Evolutionary conservation across 2,329 filamentous ascomycete species (phyloP), one percentile per base, ranked within the genome.

Genomic region (Teratosphaeria pseudoeucalypti): DNA sequence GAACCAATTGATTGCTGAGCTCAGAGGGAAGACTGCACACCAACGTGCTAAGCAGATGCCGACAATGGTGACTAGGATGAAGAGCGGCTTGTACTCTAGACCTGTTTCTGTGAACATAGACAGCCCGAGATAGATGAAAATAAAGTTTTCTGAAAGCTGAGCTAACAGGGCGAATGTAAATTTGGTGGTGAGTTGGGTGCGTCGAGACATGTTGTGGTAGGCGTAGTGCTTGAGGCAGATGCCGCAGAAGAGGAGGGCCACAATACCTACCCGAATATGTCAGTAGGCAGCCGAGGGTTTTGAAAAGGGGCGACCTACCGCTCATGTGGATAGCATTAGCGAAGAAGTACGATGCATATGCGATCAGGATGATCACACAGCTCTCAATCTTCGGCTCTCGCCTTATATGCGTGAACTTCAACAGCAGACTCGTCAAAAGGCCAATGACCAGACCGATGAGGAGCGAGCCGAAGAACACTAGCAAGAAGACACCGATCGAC

Each of bases 161-260:
- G 94, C 90, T 67, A 95, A 86, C 63, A 96, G 87, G 73, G 95
- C 90, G 77, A 99, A 99, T 60, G 96, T 82, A 76, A 95, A 99
- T 74, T 99, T 99, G 57, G 94, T 99, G 16, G 94, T 96, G 63
- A 99, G 85, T 73, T 99, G 94, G 1, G 94, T 97, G 63, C 94
- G 87, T 55, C 94, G 86, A 34, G 94, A 99, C 94, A 99, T 99
- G 78, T 99, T 99, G 81, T 97, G 96, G 77, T 99, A 99, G 63
- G 94, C 94, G 71, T 99, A 99, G 73, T 99, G 94, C 76, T 99
- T 99, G 64, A 99, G 80, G 11, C 94, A 97, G 67, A 99, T 99
- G 58, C 94, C 94, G 74, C 94, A 99, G 79, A 99, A 99, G 1
- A 99, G 81, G 60, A 99, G 80, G 37, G 94, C 95, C 66, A 99